Conservation (phyloP, 257 asterid genomes). For the Echium plantagineum region DNA sequence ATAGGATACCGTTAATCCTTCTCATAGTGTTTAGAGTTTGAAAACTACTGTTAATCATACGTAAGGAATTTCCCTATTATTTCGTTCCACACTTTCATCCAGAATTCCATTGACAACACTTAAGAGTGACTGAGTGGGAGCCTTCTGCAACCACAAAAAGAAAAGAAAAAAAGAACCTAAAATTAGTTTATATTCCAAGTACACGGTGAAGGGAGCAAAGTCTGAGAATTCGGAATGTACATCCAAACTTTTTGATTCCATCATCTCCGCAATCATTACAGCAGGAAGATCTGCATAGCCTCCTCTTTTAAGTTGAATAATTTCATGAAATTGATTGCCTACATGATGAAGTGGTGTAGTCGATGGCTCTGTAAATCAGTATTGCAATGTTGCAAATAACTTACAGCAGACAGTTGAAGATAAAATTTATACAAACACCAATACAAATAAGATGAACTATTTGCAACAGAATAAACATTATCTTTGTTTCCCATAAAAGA, state of each 20-base stretch:
- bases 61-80: conserved; percentile 80
- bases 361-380: conserved; percentile 31
- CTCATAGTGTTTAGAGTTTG: background rate
- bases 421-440: too few relatives aligned
- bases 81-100: conserved; percentile 77
- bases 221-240: conserved; percentile 28
- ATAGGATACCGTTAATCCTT: too few relatives aligned
- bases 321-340: conserved; percentile 73
- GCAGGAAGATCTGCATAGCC: conserved; percentile 66
- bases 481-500: too few relatives aligned
- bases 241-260: conserved; percentile 87
- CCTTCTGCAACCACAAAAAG: conserved; percentile 42
- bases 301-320: conserved; percentile 69
- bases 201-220: background rate
- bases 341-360: conserved; percentile 31
- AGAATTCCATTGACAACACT: conserved; percentile 73
- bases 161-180: conserved; percentile 3
- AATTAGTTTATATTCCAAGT: conserved; percentile 6
- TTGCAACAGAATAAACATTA: too few relatives aligned
- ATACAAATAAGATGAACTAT: too few relatives aligned
- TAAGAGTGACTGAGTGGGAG: conserved; percentile 87
- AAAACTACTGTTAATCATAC: conserved; percentile 24
- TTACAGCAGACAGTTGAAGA: too few relatives aligned
- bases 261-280: conserved; percentile 66
- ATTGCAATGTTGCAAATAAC: background rate